Base-by-base conservation (phyloP, 2,329 filamentous ascomycete genomes). In the Aspergillus calidoustus region DNA sequence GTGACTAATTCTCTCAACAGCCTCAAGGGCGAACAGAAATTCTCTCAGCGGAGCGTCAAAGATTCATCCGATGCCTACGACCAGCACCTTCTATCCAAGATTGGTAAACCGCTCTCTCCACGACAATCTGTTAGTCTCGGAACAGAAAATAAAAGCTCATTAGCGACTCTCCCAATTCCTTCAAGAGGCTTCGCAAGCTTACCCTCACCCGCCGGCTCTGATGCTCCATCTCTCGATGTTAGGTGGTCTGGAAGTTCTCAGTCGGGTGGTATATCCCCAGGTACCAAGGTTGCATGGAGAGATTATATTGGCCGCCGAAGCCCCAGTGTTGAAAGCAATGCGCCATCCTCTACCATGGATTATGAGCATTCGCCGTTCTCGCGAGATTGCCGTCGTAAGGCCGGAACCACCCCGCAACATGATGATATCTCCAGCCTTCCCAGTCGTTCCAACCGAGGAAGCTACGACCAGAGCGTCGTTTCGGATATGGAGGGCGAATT, bases 61-160 rank as follows among this genome's bases (percentile, higher is more conserved):
- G 82, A 80, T 60, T 87, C 85, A 3, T 87, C 85, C 25, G 84
- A 87, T 69, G 84, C 83, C 34, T 89, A 88, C 73, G 86, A 89
- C 69, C 84, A 87, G 71, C 84, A 86, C 64, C 75, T 88, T 13
- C 74, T 89, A 28, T 86, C 85, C 53, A 87, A 86, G 66, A 88
- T 88, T 61, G 86, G 86, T 34, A 86, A 86, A 51, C 82, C 84
- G 6, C 83, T 83, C 60, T 86, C 85, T 7, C 83, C 84, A 19
- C 78, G 83, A 54, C 78, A 72, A 57, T 75, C 75, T 15, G 64
- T 72, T 41, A 76, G 69, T 54, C 64, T 74, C 25, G 70, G 74
- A 63, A 70, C 71, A 38, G 75, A 76, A 31, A 67, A 67, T 49
- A 69, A 68, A 55, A 68, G 62, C 61, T 72, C 71, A 28, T 62